Conservation (phyloP, 2,329 filamentous ascomycete genomes). For the Geosmithia putterillii region DNA sequence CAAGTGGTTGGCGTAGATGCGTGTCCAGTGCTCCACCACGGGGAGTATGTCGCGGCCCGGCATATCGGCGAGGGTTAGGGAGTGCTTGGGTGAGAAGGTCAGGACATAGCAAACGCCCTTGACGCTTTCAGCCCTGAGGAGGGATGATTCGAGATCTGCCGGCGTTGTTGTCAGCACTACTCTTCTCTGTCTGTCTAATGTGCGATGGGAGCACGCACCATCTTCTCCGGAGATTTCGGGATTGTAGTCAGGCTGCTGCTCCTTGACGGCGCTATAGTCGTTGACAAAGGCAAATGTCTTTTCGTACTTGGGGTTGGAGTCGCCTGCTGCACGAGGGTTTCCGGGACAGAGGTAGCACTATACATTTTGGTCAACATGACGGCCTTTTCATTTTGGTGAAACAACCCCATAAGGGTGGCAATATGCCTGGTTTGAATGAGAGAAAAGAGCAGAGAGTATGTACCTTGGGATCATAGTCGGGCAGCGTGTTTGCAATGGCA, state of each 20-base stretch:
- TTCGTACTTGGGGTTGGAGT: conserved; percentile 74
- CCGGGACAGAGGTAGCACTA: conserved; percentile 91
- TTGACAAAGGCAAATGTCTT: conserved; percentile 92
- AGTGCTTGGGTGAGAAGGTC: conserved; percentile 83
- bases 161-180: background rate
- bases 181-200: background rate
- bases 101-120: conserved; percentile 96
- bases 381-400: background rate
- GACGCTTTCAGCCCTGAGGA: conserved; percentile 74
- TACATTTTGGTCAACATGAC: conserved; percentile 5
- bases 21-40: conserved; percentile 81
- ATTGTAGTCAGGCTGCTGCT: conserved; percentile 72
- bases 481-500: conserved; percentile 54
- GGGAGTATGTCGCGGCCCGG: conserved; percentile 62
- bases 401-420: too few species aligned
- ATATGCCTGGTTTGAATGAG: too few species aligned
- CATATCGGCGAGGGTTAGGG: conserved; percentile 89
- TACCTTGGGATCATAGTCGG: conserved; percentile 68
- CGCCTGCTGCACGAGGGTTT: conserved; percentile 79
- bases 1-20: conserved; percentile 74
- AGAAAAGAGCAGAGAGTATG: too few species aligned
- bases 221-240: background rate
- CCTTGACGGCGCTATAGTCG: conserved; percentile 94
- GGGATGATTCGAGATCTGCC: conserved; percentile 58
- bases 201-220: background rate